Evolutionary conservation across 2,329 filamentous ascomycete species (phyloP), one percentile per base, ranked within the genome.

Genomic region (Epichloe gansuensis): DNA sequence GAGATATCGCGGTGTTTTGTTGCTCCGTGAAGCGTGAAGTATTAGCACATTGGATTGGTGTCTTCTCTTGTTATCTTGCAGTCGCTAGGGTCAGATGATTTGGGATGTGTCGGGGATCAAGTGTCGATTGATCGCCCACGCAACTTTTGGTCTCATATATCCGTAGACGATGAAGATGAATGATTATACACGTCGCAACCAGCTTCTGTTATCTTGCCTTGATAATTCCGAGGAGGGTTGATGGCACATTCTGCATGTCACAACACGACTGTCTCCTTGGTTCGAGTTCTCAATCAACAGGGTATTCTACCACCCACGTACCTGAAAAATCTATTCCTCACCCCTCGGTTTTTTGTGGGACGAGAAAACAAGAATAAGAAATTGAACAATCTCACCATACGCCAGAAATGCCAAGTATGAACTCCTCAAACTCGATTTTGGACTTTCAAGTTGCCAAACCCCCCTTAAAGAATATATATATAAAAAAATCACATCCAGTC

Each of bases 1-100:
- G 17, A 54, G 53, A 25, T 58, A 56, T 52, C 48, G 59, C 21
- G 59, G 6, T n/a, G 46, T 28, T 28, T 39, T 25, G 35, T 34
- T 21, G 34, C 21, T 23, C 12, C 21, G 41, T 17, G 17, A 17
- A n/a, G 17, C 15, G 3, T 39, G 13, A 39, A n/a, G 13, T 39
- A 17, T 17, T 17, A n/a, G 37, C 13, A 13, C n/a, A 39, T 39
- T 39, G 13, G 8, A 31, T 31, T 31, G 28, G 8, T 31, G 8
- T 31, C 28, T 31, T 31, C 8, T 31, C 28, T 31, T 31, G 8
- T 31, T 4, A 31, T 9, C 9, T 31, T 31, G 28, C 28, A 31
- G 28, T 31, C 28, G 28, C 28, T 8, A 31, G 28, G 28, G 28
- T 31, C 28, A 31, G 28, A 31, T 31, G 3, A 31, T 4, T 9